Conservation (phyloP, 2,329 filamentous ascomycete genomes). For the Claviceps maximensis region DNA sequence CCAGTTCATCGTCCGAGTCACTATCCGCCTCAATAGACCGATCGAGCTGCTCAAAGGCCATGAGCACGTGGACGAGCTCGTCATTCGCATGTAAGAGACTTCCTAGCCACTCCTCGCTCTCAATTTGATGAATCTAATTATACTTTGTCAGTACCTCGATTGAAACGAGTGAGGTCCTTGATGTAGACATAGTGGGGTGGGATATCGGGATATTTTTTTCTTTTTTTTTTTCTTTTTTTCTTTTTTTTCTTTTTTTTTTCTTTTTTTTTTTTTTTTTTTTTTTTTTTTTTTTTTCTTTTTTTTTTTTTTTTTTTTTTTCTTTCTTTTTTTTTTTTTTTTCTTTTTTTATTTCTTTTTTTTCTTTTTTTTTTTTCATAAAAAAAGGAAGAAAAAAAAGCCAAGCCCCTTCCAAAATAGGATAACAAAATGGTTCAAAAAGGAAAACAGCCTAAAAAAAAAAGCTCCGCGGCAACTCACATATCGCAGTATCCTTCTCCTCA, state of each 20-base stretch:
- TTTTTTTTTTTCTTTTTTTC: too few species aligned
- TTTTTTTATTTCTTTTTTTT: too few species aligned
- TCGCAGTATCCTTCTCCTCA: conserved; percentile 71
- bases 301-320: too few species aligned
- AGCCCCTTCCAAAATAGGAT: not conserved
- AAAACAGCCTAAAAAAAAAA: not conserved
- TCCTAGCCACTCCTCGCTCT: conserved; percentile 84
- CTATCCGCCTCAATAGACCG: conserved; percentile 66
- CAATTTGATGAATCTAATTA: conserved; percentile 70
- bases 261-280: too few species aligned
- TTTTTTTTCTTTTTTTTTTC: too few species aligned
- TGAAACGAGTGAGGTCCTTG: too few species aligned
- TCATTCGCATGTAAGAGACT: conserved; percentile 89
- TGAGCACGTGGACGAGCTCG: conserved; percentile 82
- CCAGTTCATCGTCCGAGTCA: conserved; percentile 54
- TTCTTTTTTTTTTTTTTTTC: too few species aligned
- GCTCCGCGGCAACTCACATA: conserved; percentile 40
- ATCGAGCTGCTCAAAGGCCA: conserved; percentile 90
- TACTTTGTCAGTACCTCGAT: too few species aligned
- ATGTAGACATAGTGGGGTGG: too few species aligned
- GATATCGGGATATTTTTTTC: too few species aligned
- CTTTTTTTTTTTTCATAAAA: not conserved
- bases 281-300: too few species aligned
- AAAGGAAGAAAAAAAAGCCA: not conserved
- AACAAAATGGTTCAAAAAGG: not conserved